A percentile compares a stretch with the other conserved stretches of the same genome.
Evolutionary conservation across 495 filamentous ascomycete genomes (phyloP).

Genomic region (Extremus antarcticus): DNA sequence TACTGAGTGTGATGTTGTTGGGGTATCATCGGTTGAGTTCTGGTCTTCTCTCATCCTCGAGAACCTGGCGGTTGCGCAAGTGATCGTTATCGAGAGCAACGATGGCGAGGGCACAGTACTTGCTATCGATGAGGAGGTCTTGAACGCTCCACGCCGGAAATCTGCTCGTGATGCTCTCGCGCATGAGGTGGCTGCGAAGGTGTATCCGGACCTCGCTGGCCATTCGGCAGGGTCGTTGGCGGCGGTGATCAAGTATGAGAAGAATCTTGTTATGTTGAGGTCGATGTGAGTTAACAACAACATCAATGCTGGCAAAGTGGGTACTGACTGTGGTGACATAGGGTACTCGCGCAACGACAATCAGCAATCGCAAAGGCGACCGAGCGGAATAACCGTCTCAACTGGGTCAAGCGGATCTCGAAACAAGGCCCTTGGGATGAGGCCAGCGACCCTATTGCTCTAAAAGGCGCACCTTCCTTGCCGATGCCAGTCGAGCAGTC

Average conservation of each 20-base stretch:
- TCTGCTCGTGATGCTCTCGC: conserved; percentile 20
- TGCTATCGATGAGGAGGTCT: conserved; percentile 13
- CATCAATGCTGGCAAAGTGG: too few species aligned
- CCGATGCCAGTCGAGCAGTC: conserved; percentile 26
- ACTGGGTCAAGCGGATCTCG: conserved; percentile 20
- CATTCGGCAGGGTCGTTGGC: conserved; percentile 15
- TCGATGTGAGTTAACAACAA: not conserved
- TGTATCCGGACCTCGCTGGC: conserved; percentile 16
- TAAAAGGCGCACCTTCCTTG: conserved; percentile 17
- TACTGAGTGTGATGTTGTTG: not conserved
- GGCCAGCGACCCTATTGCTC: conserved; percentile 15
- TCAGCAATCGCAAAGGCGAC: conserved; percentile 14
- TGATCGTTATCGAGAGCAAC: not conserved
- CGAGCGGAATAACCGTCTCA: conserved; percentile 2
- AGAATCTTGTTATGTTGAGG: conserved; percentile 20
- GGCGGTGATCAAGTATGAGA: conserved; percentile 26
- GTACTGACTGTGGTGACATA: not conserved
- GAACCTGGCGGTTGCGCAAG: not conserved
- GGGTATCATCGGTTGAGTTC: not conserved
- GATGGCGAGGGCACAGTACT: not conserved
- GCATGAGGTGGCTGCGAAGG: conserved; percentile 12
- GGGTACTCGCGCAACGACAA: conserved; percentile 16
- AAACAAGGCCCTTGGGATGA: conserved; percentile 23
- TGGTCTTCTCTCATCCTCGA: not conserved
- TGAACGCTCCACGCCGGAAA: conserved; percentile 21